These are phyloP conservation scores for Paspalum vaginatum DNA, from an alignment of 176 grass and related monocot species.

Conservation along the genomic window DNA sequence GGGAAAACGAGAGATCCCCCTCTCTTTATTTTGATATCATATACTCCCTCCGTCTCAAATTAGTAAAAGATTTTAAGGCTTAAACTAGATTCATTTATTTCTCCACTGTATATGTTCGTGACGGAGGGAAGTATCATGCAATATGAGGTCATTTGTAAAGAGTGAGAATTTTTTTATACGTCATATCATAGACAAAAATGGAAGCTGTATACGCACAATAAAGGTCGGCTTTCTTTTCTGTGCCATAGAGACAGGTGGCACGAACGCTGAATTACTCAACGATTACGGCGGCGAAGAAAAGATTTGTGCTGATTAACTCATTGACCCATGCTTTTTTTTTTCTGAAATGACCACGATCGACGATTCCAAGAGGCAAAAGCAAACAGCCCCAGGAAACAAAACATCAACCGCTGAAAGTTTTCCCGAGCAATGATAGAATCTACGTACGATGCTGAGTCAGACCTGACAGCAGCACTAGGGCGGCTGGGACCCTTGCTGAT, in stretches of 20 bases:
- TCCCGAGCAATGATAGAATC: conserved; percentile 7
- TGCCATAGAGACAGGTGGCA: background rate
- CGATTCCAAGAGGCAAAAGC: conserved; percentile 23
- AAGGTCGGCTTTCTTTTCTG: background rate
- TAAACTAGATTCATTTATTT: no score
- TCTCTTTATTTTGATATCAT: background rate
- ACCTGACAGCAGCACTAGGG: conserved; percentile 19
- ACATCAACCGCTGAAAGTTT: conserved; percentile 17
- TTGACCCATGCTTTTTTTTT: background rate
- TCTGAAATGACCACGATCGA: conserved; percentile 7
- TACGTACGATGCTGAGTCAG: conserved; percentile 46
- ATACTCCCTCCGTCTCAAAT: no score
- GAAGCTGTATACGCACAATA: no score
- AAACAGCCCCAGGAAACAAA: conserved; percentile 44
- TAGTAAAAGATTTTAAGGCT: no score
- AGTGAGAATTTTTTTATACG: background rate
- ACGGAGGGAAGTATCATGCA: no score
- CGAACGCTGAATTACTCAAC: background rate
- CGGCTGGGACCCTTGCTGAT: conserved; percentile 18
- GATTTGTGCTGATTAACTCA: conserved; percentile 4
- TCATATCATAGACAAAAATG: no score
- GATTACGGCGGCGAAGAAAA: background rate
- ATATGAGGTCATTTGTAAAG: background rate
- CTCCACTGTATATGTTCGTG: no score
- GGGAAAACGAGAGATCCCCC: background rate